A percentile compares a stretch with the other conserved stretches of the same genome.
Conservation (phyloP, 768 basidiomycete genomes). For the Suillus variegatus region DNA sequence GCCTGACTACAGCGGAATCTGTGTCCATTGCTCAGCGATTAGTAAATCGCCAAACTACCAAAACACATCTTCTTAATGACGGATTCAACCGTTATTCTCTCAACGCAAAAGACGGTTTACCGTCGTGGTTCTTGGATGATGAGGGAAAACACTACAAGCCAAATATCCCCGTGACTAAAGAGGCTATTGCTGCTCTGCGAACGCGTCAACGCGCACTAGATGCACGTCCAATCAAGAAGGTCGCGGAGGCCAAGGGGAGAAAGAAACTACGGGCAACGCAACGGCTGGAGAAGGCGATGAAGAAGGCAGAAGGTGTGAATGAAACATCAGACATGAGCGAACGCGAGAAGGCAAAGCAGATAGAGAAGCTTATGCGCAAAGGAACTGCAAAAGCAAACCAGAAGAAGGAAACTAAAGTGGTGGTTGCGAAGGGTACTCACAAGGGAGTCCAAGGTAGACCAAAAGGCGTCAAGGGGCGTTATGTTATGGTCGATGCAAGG, state of each 20-base stretch:
- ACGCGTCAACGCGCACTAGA: slow-evolving; percentile 93
- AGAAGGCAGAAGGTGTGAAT: slow-evolving; percentile 94
- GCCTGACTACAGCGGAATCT: slow-evolving; percentile 85
- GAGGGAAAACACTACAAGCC: slow-evolving; percentile 91
- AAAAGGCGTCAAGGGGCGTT: slow-evolving; percentile 94
- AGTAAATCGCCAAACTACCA: slow-evolving; percentile 88
- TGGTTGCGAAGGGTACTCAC: slow-evolving; percentile 91
- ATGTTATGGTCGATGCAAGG: slow-evolving; percentile 90
- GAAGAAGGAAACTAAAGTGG: slow-evolving; percentile 78
- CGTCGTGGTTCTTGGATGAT: slow-evolving; percentile 97
- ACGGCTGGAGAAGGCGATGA: slow-evolving; percentile 87
- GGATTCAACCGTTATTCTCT: slow-evolving; percentile 95
- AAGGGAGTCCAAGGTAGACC: slow-evolving; percentile 91
- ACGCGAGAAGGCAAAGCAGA: slow-evolving; percentile 90
- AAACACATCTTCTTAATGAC: slow-evolving; percentile 87
- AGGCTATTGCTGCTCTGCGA: slow-evolving; percentile 82
- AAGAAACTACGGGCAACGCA: slow-evolving; percentile 91
- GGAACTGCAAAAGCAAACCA: slow-evolving; percentile 66
- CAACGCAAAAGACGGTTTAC: slow-evolving; percentile 89
- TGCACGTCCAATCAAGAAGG: slow-evolving; percentile 97
- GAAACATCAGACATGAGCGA: slow-evolving; percentile 90
- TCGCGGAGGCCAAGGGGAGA: slow-evolving; percentile 96
- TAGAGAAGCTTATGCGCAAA: slow-evolving; percentile 89
- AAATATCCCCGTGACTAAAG: slow-evolving; percentile 96
- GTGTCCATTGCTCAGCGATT: slow-evolving; percentile 89